phyloP scores from a whole-genome alignment of 768 basidiomycete species.

The Xanthoconium stramineum region DNA sequence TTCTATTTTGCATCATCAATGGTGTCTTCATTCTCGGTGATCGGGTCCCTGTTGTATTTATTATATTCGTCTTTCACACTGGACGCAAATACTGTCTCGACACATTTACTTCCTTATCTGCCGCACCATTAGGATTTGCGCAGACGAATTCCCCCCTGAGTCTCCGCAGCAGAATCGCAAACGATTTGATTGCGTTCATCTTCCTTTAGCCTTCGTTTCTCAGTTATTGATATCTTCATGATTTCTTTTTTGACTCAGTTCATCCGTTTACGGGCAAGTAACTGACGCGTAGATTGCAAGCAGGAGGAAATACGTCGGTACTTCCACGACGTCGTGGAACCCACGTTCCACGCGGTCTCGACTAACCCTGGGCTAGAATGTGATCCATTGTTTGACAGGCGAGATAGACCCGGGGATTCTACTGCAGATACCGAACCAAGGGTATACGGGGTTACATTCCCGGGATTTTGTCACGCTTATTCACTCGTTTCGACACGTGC shows the following conservation, averaged over 20 bases:
- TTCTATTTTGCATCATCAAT: slow-evolving; percentile 4
- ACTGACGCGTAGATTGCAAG: slow-evolving; percentile 19
- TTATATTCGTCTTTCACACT: slow-evolving; percentile 1
- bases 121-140: slow-evolving; percentile 7
- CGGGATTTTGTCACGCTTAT: slow-evolving; percentile 37
- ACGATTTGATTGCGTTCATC: slow-evolving; percentile 3
- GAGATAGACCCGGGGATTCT: not conserved
- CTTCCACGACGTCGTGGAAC: slow-evolving; percentile 27
- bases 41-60: slow-evolving; percentile 2
- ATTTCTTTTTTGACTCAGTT: slow-evolving; percentile 6
- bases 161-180: slow-evolving; percentile 7
- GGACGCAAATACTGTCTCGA: slow-evolving; percentile 1
- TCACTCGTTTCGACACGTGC: slow-evolving; percentile 76
- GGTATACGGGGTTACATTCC: slow-evolving; percentile 18
- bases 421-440: slow-evolving; percentile 1
- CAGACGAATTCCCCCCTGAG: slow-evolving; percentile 2
- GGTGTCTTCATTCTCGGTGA: slow-evolving; percentile 12
- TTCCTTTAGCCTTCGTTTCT: slow-evolving; percentile 10
- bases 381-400: not conserved
- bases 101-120: slow-evolving; percentile 1
- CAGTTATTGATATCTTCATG: slow-evolving; percentile 2
- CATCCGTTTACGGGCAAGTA: slow-evolving; percentile 4
- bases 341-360: slow-evolving; percentile 25
- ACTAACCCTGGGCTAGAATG: slow-evolving; percentile 3
- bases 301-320: slow-evolving; percentile 37